phyloP scores from a whole-genome alignment of 2,329 filamentous ascomycete genomes.

The Raffaelea deltoideospora region DNA sequence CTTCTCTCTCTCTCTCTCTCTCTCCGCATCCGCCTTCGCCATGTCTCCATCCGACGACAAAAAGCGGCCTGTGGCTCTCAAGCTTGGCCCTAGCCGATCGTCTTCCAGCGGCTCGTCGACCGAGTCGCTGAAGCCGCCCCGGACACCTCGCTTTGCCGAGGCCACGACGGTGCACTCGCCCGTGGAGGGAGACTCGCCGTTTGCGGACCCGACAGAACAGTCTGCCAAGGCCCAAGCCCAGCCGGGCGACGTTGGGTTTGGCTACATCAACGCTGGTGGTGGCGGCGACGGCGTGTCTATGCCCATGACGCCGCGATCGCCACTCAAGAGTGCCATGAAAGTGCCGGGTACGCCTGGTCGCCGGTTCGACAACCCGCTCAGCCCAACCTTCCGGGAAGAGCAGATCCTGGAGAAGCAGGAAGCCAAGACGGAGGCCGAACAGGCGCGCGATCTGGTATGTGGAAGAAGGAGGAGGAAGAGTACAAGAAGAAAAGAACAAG shows the following conservation, averaged over 20 bases:
- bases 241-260: slow-evolving; percentile 81
- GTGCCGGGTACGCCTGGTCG: slow-evolving; percentile 69
- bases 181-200: slow-evolving; percentile 42
- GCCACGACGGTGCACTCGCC: slow-evolving; percentile 68
- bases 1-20: slow-evolving; percentile 9
- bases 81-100: slow-evolving; percentile 34
- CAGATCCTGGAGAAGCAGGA: slow-evolving; percentile 76
- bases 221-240: slow-evolving; percentile 48
- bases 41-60: slow-evolving; percentile 29
- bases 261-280: slow-evolving; percentile 57
- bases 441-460: slow-evolving; percentile 76
- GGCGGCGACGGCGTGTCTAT: slow-evolving; percentile 41
- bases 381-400: slow-evolving; percentile 85
- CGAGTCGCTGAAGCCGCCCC: slow-evolving; percentile 48
- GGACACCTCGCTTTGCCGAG: slow-evolving; percentile 68
- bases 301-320: slow-evolving; percentile 57
- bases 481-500: background rate
- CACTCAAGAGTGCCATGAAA: slow-evolving; percentile 81
- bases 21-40: slow-evolving; percentile 10
- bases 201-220: slow-evolving; percentile 38
- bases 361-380: slow-evolving; percentile 61
- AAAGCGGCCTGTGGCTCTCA: slow-evolving; percentile 40
- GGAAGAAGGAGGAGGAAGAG: background rate
- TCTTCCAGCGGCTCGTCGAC: slow-evolving; percentile 35
- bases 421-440: slow-evolving; percentile 65